A percentile compares a stretch with the other conserved stretches of the same genome.
Evolutionary conservation across 2,329 filamentous ascomycete species (phyloP).

Genomic region (Paecilomyces sp.): DNA sequence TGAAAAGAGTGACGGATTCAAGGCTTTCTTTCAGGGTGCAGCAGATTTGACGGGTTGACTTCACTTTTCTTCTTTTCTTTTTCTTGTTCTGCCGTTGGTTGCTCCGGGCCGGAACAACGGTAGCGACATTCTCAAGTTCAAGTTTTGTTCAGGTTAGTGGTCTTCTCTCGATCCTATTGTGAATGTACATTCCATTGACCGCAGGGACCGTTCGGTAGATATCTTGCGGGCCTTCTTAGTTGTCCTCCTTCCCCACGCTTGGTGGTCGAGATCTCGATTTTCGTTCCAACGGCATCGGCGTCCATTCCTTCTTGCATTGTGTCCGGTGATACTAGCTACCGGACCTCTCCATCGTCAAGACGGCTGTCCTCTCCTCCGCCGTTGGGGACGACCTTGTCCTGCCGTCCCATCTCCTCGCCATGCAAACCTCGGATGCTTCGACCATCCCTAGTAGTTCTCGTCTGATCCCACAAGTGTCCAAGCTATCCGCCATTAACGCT

Average conservation of each 20-base stretch:
- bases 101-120: background rate
- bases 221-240: conserved; percentile 2
- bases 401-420: conserved; percentile 74
- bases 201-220: conserved; percentile 4
- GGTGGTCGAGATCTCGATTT: conserved; percentile 12
- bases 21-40: background rate
- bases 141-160: conserved; percentile 8
- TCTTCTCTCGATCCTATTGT: conserved; percentile 6
- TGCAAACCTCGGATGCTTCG: conserved; percentile 75
- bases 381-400: conserved; percentile 79
- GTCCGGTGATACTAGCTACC: conserved; percentile 15
- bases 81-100: conserved; percentile 6
- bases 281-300: conserved; percentile 16
- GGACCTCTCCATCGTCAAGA: conserved; percentile 52
- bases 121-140: conserved; percentile 10
- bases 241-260: conserved; percentile 1
- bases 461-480: conserved; percentile 65
- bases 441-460: conserved; percentile 52
- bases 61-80: conserved; percentile 7
- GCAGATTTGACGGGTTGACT: background rate
- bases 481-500: conserved; percentile 63
- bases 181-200: conserved; percentile 27
- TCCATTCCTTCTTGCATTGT: conserved; percentile 21
- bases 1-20: background rate
- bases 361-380: conserved; percentile 71